phyloP scores from a whole-genome alignment of 1,284 basidiomycete species.

The Rhizoctonia solani region DNA sequence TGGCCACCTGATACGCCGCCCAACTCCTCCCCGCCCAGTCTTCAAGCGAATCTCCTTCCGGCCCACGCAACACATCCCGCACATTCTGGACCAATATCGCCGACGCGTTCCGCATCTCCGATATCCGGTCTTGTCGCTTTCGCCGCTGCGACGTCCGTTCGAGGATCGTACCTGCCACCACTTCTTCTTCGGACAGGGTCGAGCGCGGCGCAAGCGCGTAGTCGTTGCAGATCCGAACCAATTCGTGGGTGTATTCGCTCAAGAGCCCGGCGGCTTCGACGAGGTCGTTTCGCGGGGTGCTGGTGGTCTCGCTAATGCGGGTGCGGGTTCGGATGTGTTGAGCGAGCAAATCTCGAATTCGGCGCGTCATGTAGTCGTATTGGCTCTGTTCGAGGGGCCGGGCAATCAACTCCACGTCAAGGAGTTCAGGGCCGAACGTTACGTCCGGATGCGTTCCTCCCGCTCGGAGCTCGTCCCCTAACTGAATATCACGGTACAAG shows the following conservation, averaged over 20 bases:
- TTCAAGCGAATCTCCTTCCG: constrained; percentile 45
- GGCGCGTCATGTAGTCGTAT: constrained; percentile 41
- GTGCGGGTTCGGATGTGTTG: constrained; percentile 12
- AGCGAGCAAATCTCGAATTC: constrained; percentile 1
- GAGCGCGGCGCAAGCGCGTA: constrained; percentile 65
- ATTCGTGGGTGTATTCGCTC: constrained; percentile 60
- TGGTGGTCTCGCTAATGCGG: too few relatives aligned
- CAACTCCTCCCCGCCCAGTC: constrained; percentile 59
- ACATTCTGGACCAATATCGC: constrained; percentile 38
- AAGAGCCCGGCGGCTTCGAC: constrained; percentile 50
- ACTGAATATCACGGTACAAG: constrained; percentile 63
- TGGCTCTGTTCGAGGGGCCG: constrained; percentile 46
- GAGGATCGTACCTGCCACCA: constrained; percentile 72
- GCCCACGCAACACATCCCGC: constrained; percentile 30
- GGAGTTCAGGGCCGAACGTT: constrained; percentile 34
- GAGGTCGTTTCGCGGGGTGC: too few relatives aligned
- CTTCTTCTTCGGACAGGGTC: constrained; percentile 69
- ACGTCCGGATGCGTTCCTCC: constrained; percentile 20
- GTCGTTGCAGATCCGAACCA: constrained; percentile 67
- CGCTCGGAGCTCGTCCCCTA: constrained; percentile 45
- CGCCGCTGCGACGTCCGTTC: constrained; percentile 61
- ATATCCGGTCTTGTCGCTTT: constrained; percentile 61
- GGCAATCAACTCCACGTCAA: constrained; percentile 47
- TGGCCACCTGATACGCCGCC: constrained; percentile 64
- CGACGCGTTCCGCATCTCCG: constrained; percentile 64